A percentile compares a stretch with the other conserved stretches of the same genome.
phyloP scores from a whole-genome alignment of 495 filamentous ascomycete species.

The Tricharina praecox region DNA sequence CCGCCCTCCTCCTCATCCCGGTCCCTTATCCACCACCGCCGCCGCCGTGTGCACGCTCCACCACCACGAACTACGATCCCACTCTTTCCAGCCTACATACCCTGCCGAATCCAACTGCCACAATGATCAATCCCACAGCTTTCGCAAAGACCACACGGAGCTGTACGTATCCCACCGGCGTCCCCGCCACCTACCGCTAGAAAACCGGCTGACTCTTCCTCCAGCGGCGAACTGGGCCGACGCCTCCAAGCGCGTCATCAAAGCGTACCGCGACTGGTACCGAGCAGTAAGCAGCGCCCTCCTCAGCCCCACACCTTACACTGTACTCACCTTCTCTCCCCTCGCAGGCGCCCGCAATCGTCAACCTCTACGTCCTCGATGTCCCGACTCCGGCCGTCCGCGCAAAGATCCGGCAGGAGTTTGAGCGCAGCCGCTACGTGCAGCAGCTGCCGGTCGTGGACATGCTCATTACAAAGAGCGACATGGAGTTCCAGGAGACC shows the following conservation, averaged over 20 bases:
- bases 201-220: slow-evolving; percentile 6
- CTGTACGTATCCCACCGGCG: slow-evolving; percentile 44
- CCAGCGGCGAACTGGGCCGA: slow-evolving; percentile 74
- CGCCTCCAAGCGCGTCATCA: slow-evolving; percentile 63
- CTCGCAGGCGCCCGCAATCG: slow-evolving; percentile 75
- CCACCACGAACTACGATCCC: slow-evolving; percentile 5
- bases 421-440: slow-evolving; percentile 88
- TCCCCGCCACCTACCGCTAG: background rate
- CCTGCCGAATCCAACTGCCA: slow-evolving; percentile 30
- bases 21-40: too few species aligned
- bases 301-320: background rate
- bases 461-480: slow-evolving; percentile 69
- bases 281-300: slow-evolving; percentile 52
- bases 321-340: slow-evolving; percentile 2
- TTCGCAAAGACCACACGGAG: slow-evolving; percentile 76
- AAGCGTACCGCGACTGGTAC: slow-evolving; percentile 84
- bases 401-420: slow-evolving; percentile 90
- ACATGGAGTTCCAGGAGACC: slow-evolving; percentile 93
- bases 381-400: slow-evolving; percentile 76
- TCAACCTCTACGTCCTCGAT: slow-evolving; percentile 84
- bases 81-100: background rate
- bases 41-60: slow-evolving; percentile 1
- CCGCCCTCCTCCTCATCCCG: too few species aligned
- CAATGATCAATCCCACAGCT: slow-evolving; percentile 81
- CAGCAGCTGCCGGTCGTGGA: slow-evolving; percentile 76